A percentile compares a stretch with the other conserved stretches of the same genome.
Evolutionary conservation across 2,329 filamentous ascomycete species (phyloP).

Genomic region (Fusarium vanettenii): DNA sequence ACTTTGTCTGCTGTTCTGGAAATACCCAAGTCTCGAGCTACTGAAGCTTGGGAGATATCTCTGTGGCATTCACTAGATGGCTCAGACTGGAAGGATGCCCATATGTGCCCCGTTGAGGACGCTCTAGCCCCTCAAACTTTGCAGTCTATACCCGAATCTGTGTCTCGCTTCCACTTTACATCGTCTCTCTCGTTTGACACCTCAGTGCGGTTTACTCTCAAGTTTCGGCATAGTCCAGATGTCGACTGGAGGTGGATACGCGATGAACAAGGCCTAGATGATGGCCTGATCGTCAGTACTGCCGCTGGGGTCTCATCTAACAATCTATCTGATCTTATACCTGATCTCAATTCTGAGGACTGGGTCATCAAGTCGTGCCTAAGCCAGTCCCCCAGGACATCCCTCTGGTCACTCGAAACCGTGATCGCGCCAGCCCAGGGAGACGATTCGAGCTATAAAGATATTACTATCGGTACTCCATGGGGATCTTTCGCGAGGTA

Average conservation of each 20-base stretch:
- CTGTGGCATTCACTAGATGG: conserved; percentile 77
- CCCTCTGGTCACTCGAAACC: conserved; percentile 76
- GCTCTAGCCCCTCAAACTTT: conserved; percentile 61
- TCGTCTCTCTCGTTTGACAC: conserved; percentile 60
- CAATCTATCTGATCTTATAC: conserved; percentile 66
- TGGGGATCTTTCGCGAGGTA: conserved; percentile 67
- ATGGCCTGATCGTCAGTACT: conserved; percentile 70
- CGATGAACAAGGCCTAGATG: conserved; percentile 70
- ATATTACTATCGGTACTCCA: conserved; percentile 71
- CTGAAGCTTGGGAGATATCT: conserved; percentile 75
- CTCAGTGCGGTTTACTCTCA: conserved; percentile 75
- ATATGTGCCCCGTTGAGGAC: conserved; percentile 45
- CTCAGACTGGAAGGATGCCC: conserved; percentile 65
- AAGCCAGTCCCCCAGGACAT: conserved; percentile 76
- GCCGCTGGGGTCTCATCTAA: conserved; percentile 46
- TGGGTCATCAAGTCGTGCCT: conserved; percentile 64
- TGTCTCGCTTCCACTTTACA: conserved; percentile 64
- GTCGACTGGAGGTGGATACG: conserved; percentile 78
- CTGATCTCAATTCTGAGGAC: conserved; percentile 62
- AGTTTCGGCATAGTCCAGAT: conserved; percentile 66
- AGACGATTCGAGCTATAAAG: conserved; percentile 67
- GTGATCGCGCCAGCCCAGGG: conserved; percentile 67
- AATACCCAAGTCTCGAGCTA: conserved; percentile 64
- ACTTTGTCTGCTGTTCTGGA: conserved; percentile 78
- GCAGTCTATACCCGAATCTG: conserved; percentile 47